These are phyloP conservation scores for Paxillus ammoniavirescens DNA, from an alignment of 768 basidiomycete species.

Conservation along the genomic window DNA sequence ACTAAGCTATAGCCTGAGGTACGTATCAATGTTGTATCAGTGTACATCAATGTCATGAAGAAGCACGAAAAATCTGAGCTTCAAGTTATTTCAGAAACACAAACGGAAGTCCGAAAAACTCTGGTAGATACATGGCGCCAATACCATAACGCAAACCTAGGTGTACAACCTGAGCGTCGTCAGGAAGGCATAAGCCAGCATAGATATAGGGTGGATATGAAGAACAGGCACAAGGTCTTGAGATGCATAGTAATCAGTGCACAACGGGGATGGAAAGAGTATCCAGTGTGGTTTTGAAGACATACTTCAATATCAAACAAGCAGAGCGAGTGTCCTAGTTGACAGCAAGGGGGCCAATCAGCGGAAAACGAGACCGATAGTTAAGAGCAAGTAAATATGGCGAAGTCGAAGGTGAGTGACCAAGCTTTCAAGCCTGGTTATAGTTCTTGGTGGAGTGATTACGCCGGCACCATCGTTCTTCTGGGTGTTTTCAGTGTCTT, in stretches of 20 bases:
- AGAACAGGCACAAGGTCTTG: conserved; percentile 6
- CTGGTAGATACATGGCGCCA: conserved; percentile 12
- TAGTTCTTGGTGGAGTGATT: neutral
- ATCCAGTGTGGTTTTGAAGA: conserved; percentile 5
- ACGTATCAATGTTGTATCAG: no score
- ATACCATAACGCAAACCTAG: conserved; percentile 11
- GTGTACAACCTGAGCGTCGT: conserved; percentile 22
- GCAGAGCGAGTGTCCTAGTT: conserved; percentile 6
- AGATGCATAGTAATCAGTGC: conserved; percentile 4
- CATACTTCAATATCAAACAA: neutral
- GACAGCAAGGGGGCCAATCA: conserved; percentile 11
- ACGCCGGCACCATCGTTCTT: conserved; percentile 18
- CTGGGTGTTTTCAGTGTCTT: conserved; percentile 13
- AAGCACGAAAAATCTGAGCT: conserved; percentile 9
- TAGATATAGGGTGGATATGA: conserved; percentile 16
- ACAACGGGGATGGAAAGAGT: neutral
- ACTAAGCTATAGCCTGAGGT: no score
- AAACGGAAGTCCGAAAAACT: neutral
- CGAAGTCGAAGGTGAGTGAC: conserved; percentile 1
- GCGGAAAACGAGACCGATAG: conserved; percentile 5
- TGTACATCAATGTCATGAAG: conserved; percentile 17
- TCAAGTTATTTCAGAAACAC: neutral
- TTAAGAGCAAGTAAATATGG: conserved; percentile 10
- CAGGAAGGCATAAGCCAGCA: conserved; percentile 5
- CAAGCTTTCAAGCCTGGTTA: neutral